These are phyloP conservation scores for Arxiozyma slooffiae DNA, from an alignment of 1,139 yeast genomes.

Conservation along the genomic window DNA sequence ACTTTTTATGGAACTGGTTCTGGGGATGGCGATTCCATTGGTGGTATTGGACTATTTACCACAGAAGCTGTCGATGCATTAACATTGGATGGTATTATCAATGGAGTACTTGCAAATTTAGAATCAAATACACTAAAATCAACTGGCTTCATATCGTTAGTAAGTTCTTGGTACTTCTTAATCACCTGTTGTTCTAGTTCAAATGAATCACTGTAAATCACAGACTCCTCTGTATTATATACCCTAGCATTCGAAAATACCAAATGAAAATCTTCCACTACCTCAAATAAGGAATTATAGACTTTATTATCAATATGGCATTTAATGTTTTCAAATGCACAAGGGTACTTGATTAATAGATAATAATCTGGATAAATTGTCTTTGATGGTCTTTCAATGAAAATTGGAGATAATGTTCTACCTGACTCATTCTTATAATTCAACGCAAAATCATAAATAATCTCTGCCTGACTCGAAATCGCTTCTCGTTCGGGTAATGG, in stretches of 20 bases:
- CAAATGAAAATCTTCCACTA: constrained; percentile 60
- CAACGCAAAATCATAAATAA: constrained; percentile 35
- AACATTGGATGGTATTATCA: neutral
- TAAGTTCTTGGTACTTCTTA: constrained; percentile 28
- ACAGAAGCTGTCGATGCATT: neutral
- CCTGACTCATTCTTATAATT: constrained; percentile 38
- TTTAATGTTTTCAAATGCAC: constrained; percentile 61
- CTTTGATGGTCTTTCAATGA: constrained; percentile 60
- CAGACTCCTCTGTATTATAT: constrained; percentile 86
- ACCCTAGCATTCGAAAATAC: constrained; percentile 76
- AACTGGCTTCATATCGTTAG: constrained; percentile 30
- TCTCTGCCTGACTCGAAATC: constrained; percentile 28
- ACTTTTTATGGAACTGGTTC: neutral
- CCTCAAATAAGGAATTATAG: constrained; percentile 49
- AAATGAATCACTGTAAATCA: constrained; percentile 70
- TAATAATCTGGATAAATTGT: constrained; percentile 81
- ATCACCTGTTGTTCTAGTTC: constrained; percentile 46
- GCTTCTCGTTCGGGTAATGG: constrained; percentile 37
- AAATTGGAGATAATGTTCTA: constrained; percentile 46
- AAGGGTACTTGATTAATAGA: constrained; percentile 66
- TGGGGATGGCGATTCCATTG: neutral
- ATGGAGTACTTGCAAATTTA: constrained; percentile 11
- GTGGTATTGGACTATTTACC: neutral
- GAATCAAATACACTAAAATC: constrained; percentile 46
- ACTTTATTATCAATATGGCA: constrained; percentile 47